Evolutionary conservation across 805 yeast genomes (phyloP).

Genomic region (Candida manassasensis): DNA sequence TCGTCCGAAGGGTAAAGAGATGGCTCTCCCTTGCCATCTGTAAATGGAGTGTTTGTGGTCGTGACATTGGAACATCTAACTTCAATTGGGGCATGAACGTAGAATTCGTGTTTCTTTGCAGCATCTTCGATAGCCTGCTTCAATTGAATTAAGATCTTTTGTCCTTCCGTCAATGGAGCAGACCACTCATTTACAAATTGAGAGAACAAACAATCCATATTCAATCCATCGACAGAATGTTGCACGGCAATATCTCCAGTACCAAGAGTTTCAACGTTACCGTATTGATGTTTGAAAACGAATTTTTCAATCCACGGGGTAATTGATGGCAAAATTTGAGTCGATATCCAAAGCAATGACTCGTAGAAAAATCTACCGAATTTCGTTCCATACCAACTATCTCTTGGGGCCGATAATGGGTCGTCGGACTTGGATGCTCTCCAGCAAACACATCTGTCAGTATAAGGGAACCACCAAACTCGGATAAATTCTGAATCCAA

Average conservation of each 20-base stretch:
- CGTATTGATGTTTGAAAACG: slow-evolving; percentile 82
- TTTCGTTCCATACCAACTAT: slow-evolving; percentile 81
- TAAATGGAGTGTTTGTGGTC: slow-evolving; percentile 33
- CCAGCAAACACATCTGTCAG: slow-evolving; percentile 84
- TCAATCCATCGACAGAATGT: slow-evolving; percentile 78
- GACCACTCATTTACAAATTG: slow-evolving; percentile 98
- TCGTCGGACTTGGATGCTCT: slow-evolving; percentile 75
- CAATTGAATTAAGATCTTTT: slow-evolving; percentile 61
- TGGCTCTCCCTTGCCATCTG: slow-evolving; percentile 30
- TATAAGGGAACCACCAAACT: slow-evolving; percentile 97
- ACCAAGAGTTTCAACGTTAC: slow-evolving; percentile 62
- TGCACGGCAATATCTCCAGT: slow-evolving; percentile 65
- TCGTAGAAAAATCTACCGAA: slow-evolving; percentile 80
- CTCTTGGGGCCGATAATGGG: slow-evolving; percentile 57
- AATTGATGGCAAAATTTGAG: slow-evolving; percentile 62
- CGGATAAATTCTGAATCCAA: slow-evolving; percentile 85
- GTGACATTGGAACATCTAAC: slow-evolving; percentile 90
- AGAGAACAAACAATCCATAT: slow-evolving; percentile 92
- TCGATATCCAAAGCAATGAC: slow-evolving; percentile 72
- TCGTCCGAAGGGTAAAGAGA: slow-evolving; percentile 40
- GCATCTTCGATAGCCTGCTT: slow-evolving; percentile 60
- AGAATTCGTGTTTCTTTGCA: slow-evolving; percentile 56
- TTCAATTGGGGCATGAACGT: slow-evolving; percentile 93
- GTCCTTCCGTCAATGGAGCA: slow-evolving; percentile 79
- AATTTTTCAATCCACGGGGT: slow-evolving; percentile 85